These are phyloP conservation scores for Rossbeevera mucosa DNA, from an alignment of 768 basidiomycete genomes.

Conservation along the genomic window DNA sequence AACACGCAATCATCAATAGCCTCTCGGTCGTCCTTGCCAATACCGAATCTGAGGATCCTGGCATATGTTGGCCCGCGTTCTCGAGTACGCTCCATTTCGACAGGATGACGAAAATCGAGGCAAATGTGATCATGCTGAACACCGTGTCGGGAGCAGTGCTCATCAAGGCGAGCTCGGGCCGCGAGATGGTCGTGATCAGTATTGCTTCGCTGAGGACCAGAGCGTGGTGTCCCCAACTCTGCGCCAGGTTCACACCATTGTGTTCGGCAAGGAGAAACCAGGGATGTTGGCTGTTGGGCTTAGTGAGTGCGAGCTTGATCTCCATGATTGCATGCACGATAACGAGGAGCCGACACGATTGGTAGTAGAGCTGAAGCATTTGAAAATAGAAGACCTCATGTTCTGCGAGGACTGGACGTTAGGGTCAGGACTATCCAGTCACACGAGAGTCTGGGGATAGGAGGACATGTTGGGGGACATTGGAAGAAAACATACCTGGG, in stretches of 20 bases:
- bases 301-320: conserved; percentile 19
- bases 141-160: conserved; percentile 40
- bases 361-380: conserved; percentile 38
- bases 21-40: conserved; percentile 34
- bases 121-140: conserved; percentile 40
- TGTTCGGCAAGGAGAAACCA: conserved; percentile 34
- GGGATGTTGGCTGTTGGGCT: conserved; percentile 12
- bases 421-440: conserved; percentile 20
- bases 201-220: conserved; percentile 36
- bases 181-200: conserved; percentile 32
- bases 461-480: neutral
- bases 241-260: conserved; percentile 32
- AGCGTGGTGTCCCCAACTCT: conserved; percentile 37
- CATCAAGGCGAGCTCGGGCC: conserved; percentile 33
- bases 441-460: neutral
- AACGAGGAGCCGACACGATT: conserved; percentile 37
- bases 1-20: conserved; percentile 31
- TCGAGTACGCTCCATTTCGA: conserved; percentile 41
- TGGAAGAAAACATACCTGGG: conserved; percentile 27
- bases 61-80: conserved; percentile 30
- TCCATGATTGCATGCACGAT: conserved; percentile 34
- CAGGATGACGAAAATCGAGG: conserved; percentile 40
- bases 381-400: conserved; percentile 41
- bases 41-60: conserved; percentile 37
- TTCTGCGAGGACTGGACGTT: conserved; percentile 36